Base-by-base conservation (phyloP, 495 filamentous ascomycete species). In the Geoglossum glabrum region DNA sequence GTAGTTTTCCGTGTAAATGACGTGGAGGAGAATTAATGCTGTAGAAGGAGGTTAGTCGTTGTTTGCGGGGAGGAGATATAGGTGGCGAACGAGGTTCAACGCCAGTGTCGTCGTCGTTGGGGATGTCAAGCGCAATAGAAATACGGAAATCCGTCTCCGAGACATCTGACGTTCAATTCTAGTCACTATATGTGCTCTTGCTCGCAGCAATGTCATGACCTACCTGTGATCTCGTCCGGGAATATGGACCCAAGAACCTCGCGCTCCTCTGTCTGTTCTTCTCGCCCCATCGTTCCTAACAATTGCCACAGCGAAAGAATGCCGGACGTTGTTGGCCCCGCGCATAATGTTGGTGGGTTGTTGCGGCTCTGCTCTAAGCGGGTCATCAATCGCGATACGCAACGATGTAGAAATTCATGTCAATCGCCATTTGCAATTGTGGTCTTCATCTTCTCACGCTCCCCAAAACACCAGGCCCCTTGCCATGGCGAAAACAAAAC, bases 201-300 rank as follows among this genome's bases (percentile, higher is more conserved):
- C 27, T 3, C 19, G 46, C 19, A 15, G 25, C 7, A 26, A 13
- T 13, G 26, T 19, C 30, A 55, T 19, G n/a, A 61, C 71, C 17
- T 34, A 93, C 90, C 85, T 77, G 83, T 86, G 54, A 97, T 95
- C 69, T 99, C 93, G 36, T 99, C 93, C 13, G 93, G 90, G 65
- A 95, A 99, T 63, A 99, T 99, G 57, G 89, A 94, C 65, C 90
- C 87, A 61, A 98, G 86, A 57, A 98, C 90, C 68, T 96, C 92
- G 62, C 90, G 84, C 74, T 98, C 92, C 73, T 98, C 90, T 55
- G 79, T 72, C 69, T 98, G 92, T 58, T 98, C 92, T 72, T 98
- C 92, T 64, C 77, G 79, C 27, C 90, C 90, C 92, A 96, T 97
- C 10, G 62, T 80, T 21, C 55, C 8, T 46, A 27, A 21, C 2